Evolutionary conservation across 106 monocot genomes (phyloP).

Genomic region (Acanthochlamys bracteata): DNA sequence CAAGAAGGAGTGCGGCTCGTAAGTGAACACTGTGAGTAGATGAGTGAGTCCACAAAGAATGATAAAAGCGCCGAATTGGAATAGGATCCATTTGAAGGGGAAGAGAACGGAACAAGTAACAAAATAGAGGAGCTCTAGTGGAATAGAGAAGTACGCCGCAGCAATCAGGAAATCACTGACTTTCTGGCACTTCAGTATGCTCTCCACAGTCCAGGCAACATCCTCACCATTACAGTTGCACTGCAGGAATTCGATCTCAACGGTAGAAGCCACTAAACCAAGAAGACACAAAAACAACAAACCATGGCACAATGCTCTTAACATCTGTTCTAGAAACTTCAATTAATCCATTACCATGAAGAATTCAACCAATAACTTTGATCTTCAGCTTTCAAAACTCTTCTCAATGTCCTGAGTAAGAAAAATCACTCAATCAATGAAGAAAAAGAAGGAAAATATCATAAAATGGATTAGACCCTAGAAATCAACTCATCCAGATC

Average conservation of each 20-base stretch:
- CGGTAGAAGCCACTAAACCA: background rate
- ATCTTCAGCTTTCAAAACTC: background rate
- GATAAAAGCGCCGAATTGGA: constrained; percentile 42
- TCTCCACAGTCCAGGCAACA: constrained; percentile 16
- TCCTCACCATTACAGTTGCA: constrained; percentile 21
- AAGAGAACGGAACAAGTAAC: constrained; percentile 34
- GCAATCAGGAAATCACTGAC: constrained; percentile 31
- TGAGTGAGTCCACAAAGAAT: constrained; percentile 42
- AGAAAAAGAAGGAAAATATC: no score
- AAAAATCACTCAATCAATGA: no score
- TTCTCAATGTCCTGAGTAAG: background rate
- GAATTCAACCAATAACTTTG: background rate
- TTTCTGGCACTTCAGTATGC: constrained; percentile 32
- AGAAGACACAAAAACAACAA: constrained; percentile 1
- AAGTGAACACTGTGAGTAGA: constrained; percentile 35
- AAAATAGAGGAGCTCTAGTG: constrained; percentile 46
- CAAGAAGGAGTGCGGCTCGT: constrained; percentile 36
- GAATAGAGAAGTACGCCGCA: constrained; percentile 35
- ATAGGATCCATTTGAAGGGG: constrained; percentile 46
- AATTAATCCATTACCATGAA: constrained; percentile 1
- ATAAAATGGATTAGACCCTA: no score
- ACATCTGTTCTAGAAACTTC: constrained; percentile 19
- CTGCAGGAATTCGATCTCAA: constrained; percentile 11
- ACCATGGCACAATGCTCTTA: constrained; percentile 23
- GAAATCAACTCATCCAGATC: background rate